Evolutionary conservation across 2,329 filamentous ascomycete species (phyloP).

Genomic region (Epichloe coenophiala): DNA sequence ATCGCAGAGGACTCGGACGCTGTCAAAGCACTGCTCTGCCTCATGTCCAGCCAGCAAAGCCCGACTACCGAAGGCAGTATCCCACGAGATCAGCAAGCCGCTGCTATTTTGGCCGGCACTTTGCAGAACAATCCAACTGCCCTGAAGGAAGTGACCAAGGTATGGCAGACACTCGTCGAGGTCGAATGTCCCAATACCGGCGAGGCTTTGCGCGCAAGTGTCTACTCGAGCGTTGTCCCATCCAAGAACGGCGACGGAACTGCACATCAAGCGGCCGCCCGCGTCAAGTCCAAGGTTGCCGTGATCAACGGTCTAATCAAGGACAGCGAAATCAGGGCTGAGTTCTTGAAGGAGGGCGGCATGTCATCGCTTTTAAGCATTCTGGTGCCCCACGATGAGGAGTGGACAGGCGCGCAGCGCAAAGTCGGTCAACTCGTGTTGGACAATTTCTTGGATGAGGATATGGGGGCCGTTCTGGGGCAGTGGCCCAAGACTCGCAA

Average conservation of each 20-base stretch:
- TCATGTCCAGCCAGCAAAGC: constrained; percentile 26
- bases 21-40: constrained; percentile 41
- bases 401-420: constrained; percentile 36
- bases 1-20: constrained; percentile 42
- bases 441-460: constrained; percentile 53
- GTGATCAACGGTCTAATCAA: constrained; percentile 45
- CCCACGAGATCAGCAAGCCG: constrained; percentile 36
- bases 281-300: constrained; percentile 28
- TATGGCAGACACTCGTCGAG: constrained; percentile 30
- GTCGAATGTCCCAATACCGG: constrained; percentile 22
- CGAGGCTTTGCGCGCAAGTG: constrained; percentile 19
- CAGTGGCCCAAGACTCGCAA: constrained; percentile 36
- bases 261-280: constrained; percentile 13
- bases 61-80: constrained; percentile 13
- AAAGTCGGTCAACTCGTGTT: constrained; percentile 45
- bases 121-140: constrained; percentile 54
- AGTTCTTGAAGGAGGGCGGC: constrained; percentile 42
- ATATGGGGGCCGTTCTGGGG: constrained; percentile 44
- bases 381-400: constrained; percentile 31
- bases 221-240: constrained; percentile 30
- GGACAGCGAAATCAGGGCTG: constrained; percentile 33
- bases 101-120: constrained; percentile 41
- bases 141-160: constrained; percentile 33
- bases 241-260: constrained; percentile 8
- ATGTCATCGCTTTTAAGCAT: constrained; percentile 42